Conservation (phyloP, 345 rosid species). For the Hibiscus tridactylites region DNA sequence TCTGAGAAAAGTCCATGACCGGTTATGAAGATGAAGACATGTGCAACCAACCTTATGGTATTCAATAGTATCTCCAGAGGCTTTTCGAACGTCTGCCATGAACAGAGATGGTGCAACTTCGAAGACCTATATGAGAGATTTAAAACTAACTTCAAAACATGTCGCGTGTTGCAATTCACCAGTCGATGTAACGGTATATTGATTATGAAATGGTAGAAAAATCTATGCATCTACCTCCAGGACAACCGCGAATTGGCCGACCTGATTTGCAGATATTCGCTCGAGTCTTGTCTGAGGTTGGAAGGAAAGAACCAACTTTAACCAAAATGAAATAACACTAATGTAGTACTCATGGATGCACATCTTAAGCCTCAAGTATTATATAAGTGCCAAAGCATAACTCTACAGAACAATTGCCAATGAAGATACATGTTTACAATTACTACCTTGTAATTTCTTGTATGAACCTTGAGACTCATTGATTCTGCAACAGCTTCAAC, state of each 20-base stretch:
- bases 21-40: too few species aligned
- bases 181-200: neutral
- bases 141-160: neutral
- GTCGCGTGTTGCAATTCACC: neutral
- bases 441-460: conserved; percentile 67
- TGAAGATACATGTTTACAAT: neutral
- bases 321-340: neutral
- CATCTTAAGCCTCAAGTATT: neutral
- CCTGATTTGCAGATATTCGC: conserved; percentile 45
- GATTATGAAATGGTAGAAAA: neutral
- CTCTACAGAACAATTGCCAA: neutral
- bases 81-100: conserved; percentile 89
- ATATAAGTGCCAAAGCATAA: too few species aligned
- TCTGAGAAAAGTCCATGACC: too few species aligned
- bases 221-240: conserved; percentile 47
- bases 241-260: conserved; percentile 63
- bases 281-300: conserved; percentile 61
- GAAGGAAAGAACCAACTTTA: neutral
- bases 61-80: conserved; percentile 83
- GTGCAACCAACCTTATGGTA: conserved; percentile 63
- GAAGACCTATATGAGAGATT: conserved; percentile 37
- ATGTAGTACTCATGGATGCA: neutral
- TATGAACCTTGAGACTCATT: conserved; percentile 55
- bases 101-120: conserved; percentile 91
- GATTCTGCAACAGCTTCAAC: conserved; percentile 66